phyloP scores from a whole-genome alignment of 2,329 filamentous ascomycete genomes.

The Pyricularia pennisetigena region DNA sequence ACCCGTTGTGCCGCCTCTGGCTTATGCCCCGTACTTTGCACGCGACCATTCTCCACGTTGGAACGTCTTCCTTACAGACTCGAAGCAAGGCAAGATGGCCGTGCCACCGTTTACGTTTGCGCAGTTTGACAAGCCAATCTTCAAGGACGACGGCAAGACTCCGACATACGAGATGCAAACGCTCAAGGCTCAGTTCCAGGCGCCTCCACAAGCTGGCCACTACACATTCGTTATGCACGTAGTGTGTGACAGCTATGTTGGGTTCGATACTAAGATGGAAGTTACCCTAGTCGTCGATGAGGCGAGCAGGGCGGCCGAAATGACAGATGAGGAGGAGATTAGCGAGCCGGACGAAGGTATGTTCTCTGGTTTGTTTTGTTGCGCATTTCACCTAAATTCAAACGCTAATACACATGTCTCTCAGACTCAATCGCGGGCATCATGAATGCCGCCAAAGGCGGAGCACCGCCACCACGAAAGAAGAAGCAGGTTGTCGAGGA shows the following conservation, averaged over 20 bases:
- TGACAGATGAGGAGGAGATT: slow-evolving; percentile 86
- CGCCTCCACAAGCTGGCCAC: slow-evolving; percentile 81
- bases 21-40: slow-evolving; percentile 81
- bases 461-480: slow-evolving; percentile 33
- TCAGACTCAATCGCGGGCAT: slow-evolving; percentile 82
- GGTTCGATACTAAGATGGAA: slow-evolving; percentile 86
- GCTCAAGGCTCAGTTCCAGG: slow-evolving; percentile 92
- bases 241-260: slow-evolving; percentile 89
- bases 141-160: slow-evolving; percentile 56
- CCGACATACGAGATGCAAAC: slow-evolving; percentile 95
- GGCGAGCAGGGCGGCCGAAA: slow-evolving; percentile 69
- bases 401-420: slow-evolving; percentile 9
- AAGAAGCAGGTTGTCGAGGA: slow-evolving; percentile 43
- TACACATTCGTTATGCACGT: slow-evolving; percentile 94
- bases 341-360: slow-evolving; percentile 96
- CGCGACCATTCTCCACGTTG: slow-evolving; percentile 84
- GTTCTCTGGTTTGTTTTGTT: slow-evolving; percentile 20
- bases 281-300: slow-evolving; percentile 86
- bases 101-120: slow-evolving; percentile 95
- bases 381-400: background rate
- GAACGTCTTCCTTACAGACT: slow-evolving; percentile 91
- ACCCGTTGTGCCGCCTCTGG: slow-evolving; percentile 70
- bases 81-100: slow-evolving; percentile 89
- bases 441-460: slow-evolving; percentile 76
- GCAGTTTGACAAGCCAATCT: slow-evolving; percentile 82